Base-by-base conservation (phyloP, 306 rosid species). In the Abrus precatorius region DNA sequence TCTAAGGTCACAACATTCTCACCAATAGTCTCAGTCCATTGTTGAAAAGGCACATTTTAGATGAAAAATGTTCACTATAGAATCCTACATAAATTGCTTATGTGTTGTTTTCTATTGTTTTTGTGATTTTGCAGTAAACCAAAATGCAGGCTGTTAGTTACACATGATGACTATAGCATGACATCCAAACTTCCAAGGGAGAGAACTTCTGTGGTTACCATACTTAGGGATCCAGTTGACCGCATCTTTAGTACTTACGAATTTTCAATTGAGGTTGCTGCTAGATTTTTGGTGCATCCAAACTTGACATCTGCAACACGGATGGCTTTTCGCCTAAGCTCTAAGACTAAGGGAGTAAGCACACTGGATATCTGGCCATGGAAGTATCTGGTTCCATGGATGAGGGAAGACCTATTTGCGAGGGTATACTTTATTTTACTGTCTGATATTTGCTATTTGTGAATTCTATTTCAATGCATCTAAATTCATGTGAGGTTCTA, bases 291-390 rank as follows among this genome's bases (percentile, higher is more conserved):
- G 91, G 86, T 93, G 74, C 98, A 93, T 90, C 99, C 99, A 70
- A 91, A 96, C 89, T 88, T 96, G 80, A 92, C 93, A 69, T 96
- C 99, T 75, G 97, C 90, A 38, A 88, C 90, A 60, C 87, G 64
- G 84, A 93, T 92, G 94, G 74, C 99, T 43, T 67, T 50, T 49
- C 92, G 85, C 76, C 1, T 96, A 78, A 91, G 94, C 38, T 45
- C 89, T 12, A 90, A 85, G 88, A 38, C 87, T 36, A 90, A 52
- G 67, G 98, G 97, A 86, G 88, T 90, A 54, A 96, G 98, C 86
- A 96, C 99, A 33, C 85, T 96, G 80, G 98, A 92, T 85, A 93
- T 96, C 69, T 96, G 99, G 99, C 99, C 99, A 2, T 96, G 99
- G 99, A 96, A 96, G 85, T 90, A 92, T 85, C 90, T 93, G 81